phyloP scores from a whole-genome alignment of 768 basidiomycete species.

The Auriscalpium microsporum region DNA sequence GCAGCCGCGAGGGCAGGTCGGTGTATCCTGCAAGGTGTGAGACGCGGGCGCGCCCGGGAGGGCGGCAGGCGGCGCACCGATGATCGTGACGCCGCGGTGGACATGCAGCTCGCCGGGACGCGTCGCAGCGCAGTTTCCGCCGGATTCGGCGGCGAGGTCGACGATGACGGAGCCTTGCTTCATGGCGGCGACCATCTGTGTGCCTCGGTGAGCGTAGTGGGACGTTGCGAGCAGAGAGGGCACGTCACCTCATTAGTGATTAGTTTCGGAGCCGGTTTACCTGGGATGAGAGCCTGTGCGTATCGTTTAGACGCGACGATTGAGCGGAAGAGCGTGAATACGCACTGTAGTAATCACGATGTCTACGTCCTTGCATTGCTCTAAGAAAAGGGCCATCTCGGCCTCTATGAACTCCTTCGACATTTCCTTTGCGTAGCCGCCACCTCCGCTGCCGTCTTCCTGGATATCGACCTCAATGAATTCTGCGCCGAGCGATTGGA shows the following conservation, averaged over 20 bases:
- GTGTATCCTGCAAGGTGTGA: conserved; percentile 49
- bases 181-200: conserved; percentile 78
- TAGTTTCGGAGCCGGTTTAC: conserved; percentile 77
- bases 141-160: conserved; percentile 79
- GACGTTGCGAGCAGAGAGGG: neutral
- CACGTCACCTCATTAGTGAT: conserved; percentile 55
- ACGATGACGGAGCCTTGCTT: conserved; percentile 87
- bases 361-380: conserved; percentile 84
- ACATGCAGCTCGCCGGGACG: conserved; percentile 64
- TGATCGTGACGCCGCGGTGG: conserved; percentile 72
- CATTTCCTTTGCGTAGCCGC: conserved; percentile 88
- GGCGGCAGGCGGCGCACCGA: conserved; percentile 37
- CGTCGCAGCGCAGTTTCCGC: conserved; percentile 85
- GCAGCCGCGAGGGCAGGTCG: conserved; percentile 80
- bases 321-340: neutral
- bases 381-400: conserved; percentile 82
- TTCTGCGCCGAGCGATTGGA: conserved; percentile 84
- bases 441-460: conserved; percentile 76
- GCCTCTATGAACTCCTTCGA: conserved; percentile 84
- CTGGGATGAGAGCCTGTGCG: conserved; percentile 69
- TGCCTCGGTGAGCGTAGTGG: neutral
- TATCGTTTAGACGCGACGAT: neutral
- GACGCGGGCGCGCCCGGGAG: neutral
- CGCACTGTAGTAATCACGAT: conserved; percentile 78
- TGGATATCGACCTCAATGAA: conserved; percentile 75